Conservation (phyloP, 129 eudicot genomes). For the Arctium lappa region DNA sequence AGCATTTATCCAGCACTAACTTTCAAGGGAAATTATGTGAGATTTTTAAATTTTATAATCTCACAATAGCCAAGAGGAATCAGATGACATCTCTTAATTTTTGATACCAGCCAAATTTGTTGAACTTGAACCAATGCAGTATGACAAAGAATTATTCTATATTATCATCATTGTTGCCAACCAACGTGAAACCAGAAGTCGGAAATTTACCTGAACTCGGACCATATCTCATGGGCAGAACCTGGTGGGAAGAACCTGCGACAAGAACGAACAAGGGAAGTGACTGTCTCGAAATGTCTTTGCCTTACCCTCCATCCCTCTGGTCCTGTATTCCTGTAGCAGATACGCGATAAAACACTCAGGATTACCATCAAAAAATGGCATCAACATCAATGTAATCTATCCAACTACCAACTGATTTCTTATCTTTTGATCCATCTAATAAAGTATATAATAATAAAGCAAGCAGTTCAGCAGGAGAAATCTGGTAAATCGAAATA, state of each 20-base stretch:
- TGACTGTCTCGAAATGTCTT: slow-evolving; percentile 82
- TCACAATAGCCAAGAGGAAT: background rate
- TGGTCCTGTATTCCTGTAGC: slow-evolving; percentile 88
- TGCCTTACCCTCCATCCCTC: slow-evolving; percentile 98
- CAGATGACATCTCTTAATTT: too few relatives aligned
- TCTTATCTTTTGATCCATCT: slow-evolving; percentile 2
- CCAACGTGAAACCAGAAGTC: too few relatives aligned
- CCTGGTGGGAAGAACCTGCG: slow-evolving; percentile 88
- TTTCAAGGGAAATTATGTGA: too few relatives aligned
- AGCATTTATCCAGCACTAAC: too few relatives aligned
- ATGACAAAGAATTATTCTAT: too few relatives aligned
- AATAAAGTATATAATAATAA: background rate
- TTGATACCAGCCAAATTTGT: too few relatives aligned
- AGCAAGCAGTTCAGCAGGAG: background rate
- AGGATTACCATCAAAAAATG: background rate
- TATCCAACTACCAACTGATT: background rate
- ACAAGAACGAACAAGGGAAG: slow-evolving; percentile 93
- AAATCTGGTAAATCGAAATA: background rate
- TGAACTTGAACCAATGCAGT: too few relatives aligned
- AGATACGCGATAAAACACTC: slow-evolving; percentile 3
- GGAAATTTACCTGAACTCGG: slow-evolving; percentile 66
- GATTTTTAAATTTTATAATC: background rate
- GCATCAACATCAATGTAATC: background rate
- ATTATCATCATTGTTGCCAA: too few relatives aligned
- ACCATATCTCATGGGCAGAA: slow-evolving; percentile 93